Evolutionary conservation across 306 rosid species (phyloP).

Genomic region (Delonix regia): DNA sequence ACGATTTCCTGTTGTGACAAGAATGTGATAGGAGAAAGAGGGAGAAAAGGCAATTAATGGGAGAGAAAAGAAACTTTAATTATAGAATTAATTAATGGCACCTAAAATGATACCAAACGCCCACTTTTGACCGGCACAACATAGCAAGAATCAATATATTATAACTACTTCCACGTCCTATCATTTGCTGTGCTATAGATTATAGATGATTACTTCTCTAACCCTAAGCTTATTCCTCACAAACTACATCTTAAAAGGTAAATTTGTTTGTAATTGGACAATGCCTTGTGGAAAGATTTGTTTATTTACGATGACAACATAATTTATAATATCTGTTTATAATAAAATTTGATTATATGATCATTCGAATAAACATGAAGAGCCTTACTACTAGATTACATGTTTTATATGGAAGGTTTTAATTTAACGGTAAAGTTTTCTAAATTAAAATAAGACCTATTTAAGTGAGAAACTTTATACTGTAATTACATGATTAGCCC

Average conservation of each 20-base stretch:
- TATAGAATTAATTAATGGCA: constrained; percentile 51
- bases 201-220: constrained; percentile 44
- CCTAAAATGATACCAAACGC: constrained; percentile 70
- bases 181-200: constrained; percentile 60
- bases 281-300: too few relatives aligned
- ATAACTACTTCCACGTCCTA: constrained; percentile 55
- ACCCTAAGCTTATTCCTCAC: constrained; percentile 39
- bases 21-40: constrained; percentile 40
- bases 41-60: constrained; percentile 60
- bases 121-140: constrained; percentile 76
- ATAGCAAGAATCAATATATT: constrained; percentile 22
- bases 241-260: neutral
- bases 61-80: constrained; percentile 48
- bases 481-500: too few relatives aligned
- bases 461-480: too few relatives aligned
- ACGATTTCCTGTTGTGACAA: constrained; percentile 35
- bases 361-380: too few relatives aligned
- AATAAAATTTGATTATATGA: too few relatives aligned
- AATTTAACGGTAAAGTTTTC: too few relatives aligned
- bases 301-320: too few relatives aligned
- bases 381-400: too few relatives aligned
- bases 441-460: too few relatives aligned
- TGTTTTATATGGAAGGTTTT: too few relatives aligned
- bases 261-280: too few relatives aligned
- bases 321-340: too few relatives aligned